phyloP scores from a whole-genome alignment of 1,139 yeast genomes.

The Candida tropicalis region DNA sequence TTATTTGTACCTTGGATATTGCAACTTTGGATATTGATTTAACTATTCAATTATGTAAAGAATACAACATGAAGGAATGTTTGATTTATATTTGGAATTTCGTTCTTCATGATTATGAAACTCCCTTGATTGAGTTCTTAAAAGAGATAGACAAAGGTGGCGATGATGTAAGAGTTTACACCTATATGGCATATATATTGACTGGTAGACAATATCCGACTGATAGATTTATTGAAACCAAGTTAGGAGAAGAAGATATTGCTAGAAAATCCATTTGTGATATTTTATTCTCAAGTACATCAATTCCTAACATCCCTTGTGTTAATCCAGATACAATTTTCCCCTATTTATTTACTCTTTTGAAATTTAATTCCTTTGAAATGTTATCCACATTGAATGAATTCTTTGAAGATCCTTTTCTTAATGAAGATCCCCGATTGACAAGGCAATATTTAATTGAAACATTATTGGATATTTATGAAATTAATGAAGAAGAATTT shows the following conservation, averaged over 20 bases:
- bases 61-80: conserved; percentile 59
- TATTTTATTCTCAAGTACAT: conserved; percentile 45
- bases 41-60: conserved; percentile 60
- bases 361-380: conserved; percentile 54
- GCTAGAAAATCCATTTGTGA: conserved; percentile 55
- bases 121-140: conserved; percentile 67
- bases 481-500: conserved; percentile 33
- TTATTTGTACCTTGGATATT: conserved; percentile 68
- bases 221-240: conserved; percentile 47
- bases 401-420: conserved; percentile 71
- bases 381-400: conserved; percentile 71
- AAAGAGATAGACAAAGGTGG: conserved; percentile 27
- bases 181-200: conserved; percentile 67
- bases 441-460: conserved; percentile 70
- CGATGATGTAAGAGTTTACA: conserved; percentile 44
- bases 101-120: conserved; percentile 62
- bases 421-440: conserved; percentile 50
- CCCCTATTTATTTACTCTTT: conserved; percentile 57
- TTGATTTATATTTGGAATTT: conserved; percentile 69
- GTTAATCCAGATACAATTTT: conserved; percentile 45
- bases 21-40: conserved; percentile 72
- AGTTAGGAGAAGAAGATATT: conserved; percentile 20
- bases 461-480: conserved; percentile 58
- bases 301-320: conserved; percentile 10
- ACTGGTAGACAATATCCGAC: conserved; percentile 83